phyloP scores from a whole-genome alignment of 2,329 filamentous ascomycete genomes.

The Curvularia sp. region DNA sequence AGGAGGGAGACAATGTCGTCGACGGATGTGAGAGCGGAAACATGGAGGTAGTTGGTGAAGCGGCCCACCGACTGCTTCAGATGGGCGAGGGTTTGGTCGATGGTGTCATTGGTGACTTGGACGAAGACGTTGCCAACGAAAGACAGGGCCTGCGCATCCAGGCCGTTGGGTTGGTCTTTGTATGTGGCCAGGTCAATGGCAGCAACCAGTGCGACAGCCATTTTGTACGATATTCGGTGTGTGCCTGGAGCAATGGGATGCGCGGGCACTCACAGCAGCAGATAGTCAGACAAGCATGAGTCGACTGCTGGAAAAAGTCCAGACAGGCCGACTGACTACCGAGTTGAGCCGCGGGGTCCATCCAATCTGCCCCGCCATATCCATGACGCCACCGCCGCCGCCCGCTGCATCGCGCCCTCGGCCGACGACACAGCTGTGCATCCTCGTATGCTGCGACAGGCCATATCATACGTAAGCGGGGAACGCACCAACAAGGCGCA shows the following conservation, averaged over 20 bases:
- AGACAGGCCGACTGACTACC: conserved; percentile 11
- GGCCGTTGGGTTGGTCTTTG: conserved; percentile 56
- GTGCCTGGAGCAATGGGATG: conserved; percentile 2
- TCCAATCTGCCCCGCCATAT: conserved; percentile 20
- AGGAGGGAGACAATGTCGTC: conserved; percentile 82
- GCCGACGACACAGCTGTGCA: background rate
- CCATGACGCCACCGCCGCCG: conserved; percentile 15
- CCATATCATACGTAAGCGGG: background rate
- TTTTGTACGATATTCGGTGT: conserved; percentile 30
- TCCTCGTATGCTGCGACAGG: background rate
- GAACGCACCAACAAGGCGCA: background rate
- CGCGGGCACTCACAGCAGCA: background rate
- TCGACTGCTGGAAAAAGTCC: conserved; percentile 15
- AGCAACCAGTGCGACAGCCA: conserved; percentile 57
- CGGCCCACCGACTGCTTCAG: conserved; percentile 63
- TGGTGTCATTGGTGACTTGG: conserved; percentile 57
- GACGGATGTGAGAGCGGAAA: conserved; percentile 68
- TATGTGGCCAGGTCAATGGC: conserved; percentile 57
- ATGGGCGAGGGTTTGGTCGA: conserved; percentile 59
- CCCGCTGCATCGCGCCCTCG: background rate
- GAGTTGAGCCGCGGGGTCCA: conserved; percentile 19
- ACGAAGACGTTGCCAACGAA: conserved; percentile 66
- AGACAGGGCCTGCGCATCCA: conserved; percentile 60
- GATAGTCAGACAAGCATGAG: conserved; percentile 11
- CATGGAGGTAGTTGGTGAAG: conserved; percentile 76